Evolutionary conservation across 768 basidiomycete genomes (phyloP).

Genomic region (Xerocomellus amylosporus): DNA sequence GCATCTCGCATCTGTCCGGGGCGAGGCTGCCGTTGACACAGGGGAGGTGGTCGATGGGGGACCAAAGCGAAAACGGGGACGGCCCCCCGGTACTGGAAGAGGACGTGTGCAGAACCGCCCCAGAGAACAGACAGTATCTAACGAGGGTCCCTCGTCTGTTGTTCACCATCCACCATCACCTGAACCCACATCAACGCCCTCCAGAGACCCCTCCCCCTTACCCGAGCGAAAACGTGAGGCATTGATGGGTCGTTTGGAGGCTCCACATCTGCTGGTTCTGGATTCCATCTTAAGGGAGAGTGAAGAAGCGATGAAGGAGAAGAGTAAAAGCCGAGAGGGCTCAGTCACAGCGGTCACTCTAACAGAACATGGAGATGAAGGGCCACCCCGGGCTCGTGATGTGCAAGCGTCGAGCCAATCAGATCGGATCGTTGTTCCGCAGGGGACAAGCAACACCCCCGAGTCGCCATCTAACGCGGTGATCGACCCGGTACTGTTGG

Average conservation of each 20-base stretch:
- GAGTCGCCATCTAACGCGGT: slow-evolving; percentile 8
- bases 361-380: slow-evolving; percentile 5
- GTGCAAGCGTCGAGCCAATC: neutral
- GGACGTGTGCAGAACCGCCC: neutral
- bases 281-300: slow-evolving; percentile 36
- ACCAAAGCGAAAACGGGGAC: slow-evolving; percentile 14
- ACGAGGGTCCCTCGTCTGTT: neutral
- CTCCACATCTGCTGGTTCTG: slow-evolving; percentile 32
- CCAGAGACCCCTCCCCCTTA: neutral
- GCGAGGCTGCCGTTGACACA: neutral
- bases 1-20: neutral
- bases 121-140: neutral
- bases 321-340: slow-evolving; percentile 10
- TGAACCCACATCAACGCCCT: neutral
- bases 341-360: neutral
- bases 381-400: neutral
- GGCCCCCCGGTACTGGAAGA: neutral
- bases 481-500: slow-evolving; percentile 34
- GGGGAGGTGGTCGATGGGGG: neutral
- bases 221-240: slow-evolving; percentile 20
- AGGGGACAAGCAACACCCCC: neutral
- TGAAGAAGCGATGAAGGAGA: slow-evolving; percentile 19
- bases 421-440: neutral
- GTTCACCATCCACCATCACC: neutral
- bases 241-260: slow-evolving; percentile 29